Conservation (phyloP, 495 filamentous ascomycete genomes). For the Eremomyces bilateralis region DNA sequence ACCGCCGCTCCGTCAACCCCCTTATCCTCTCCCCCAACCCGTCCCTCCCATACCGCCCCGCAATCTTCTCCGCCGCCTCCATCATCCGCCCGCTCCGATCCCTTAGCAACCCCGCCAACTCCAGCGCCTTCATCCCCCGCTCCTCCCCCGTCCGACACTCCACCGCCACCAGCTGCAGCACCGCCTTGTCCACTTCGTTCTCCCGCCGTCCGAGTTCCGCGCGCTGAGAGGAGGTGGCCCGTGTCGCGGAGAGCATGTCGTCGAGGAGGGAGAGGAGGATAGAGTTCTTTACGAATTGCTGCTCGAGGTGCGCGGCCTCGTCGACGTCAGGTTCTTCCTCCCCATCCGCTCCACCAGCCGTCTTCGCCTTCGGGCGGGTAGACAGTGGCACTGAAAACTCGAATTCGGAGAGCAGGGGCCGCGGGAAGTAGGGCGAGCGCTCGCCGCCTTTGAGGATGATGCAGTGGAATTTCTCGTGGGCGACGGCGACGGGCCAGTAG, state of each 20-base stretch:
- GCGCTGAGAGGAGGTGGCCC: slow-evolving; percentile 35
- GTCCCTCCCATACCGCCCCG: slow-evolving; percentile 50
- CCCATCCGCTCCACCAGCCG: slow-evolving; percentile 14
- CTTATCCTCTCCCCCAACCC: slow-evolving; percentile 73
- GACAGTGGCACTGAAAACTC: slow-evolving; percentile 72
- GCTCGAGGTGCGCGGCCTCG: slow-evolving; percentile 33
- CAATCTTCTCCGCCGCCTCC: slow-evolving; percentile 67
- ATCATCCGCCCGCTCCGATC: slow-evolving; percentile 67
- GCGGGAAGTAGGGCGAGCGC: slow-evolving; percentile 82
- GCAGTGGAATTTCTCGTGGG: slow-evolving; percentile 83
- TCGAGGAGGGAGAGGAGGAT: slow-evolving; percentile 46
- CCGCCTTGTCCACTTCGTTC: slow-evolving; percentile 61
- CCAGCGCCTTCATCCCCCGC: slow-evolving; percentile 78
- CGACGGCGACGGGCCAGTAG: slow-evolving; percentile 92
- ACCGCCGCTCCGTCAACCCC: slow-evolving; percentile 44
- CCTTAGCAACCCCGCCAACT: slow-evolving; percentile 56
- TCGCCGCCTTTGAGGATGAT: slow-evolving; percentile 96
- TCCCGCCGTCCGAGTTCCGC: slow-evolving; percentile 46
- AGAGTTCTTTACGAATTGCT: slow-evolving; percentile 55
- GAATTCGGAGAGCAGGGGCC: slow-evolving; percentile 79
- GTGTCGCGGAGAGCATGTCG: slow-evolving; percentile 44
- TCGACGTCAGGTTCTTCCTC: slow-evolving; percentile 14
- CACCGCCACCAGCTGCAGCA: slow-evolving; percentile 71
- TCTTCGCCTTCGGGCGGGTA: slow-evolving; percentile 19
- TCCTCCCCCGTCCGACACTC: slow-evolving; percentile 89